Evolutionary conservation across 2,329 filamentous ascomycete genomes (phyloP).

Genomic region (Phoma sp.): DNA sequence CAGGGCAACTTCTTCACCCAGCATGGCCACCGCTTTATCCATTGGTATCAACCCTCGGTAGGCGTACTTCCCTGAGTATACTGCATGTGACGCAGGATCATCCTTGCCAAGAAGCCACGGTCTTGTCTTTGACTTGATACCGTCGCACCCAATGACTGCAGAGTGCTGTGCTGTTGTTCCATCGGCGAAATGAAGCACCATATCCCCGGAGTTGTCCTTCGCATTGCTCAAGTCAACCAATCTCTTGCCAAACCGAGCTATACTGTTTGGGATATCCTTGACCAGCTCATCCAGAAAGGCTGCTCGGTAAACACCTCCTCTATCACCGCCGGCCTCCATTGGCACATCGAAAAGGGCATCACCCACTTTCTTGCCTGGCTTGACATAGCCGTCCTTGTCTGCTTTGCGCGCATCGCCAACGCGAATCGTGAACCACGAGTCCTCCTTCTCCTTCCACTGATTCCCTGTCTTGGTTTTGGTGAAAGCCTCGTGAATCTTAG

Average conservation of each 20-base stretch:
- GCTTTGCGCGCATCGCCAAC: conserved; percentile 43
- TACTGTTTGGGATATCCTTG: conserved; percentile 54
- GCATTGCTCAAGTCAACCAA: conserved; percentile 39
- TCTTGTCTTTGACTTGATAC: conserved; percentile 67
- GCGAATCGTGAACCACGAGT: conserved; percentile 42
- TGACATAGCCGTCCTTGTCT: conserved; percentile 39
- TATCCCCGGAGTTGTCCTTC: conserved; percentile 41
- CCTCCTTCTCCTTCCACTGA: conserved; percentile 29
- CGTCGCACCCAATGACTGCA: conserved; percentile 69
- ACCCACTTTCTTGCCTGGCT: conserved; percentile 39
- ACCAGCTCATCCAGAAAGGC: conserved; percentile 60
- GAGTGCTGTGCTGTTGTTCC: conserved; percentile 56
- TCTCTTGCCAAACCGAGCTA: conserved; percentile 55
- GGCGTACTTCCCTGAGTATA: conserved; percentile 67
- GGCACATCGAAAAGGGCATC: conserved; percentile 40
- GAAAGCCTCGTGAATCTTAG: conserved; percentile 51
- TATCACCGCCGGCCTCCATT: conserved; percentile 31
- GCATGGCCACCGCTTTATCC: conserved; percentile 56
- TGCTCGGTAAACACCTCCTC: conserved; percentile 56
- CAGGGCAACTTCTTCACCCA: conserved; percentile 60
- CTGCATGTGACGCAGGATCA: conserved; percentile 53
- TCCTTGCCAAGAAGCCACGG: conserved; percentile 61
- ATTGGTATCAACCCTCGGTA: conserved; percentile 71
- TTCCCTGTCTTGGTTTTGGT: conserved; percentile 53
- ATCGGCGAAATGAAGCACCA: conserved; percentile 56